A percentile compares a stretch with the other conserved stretches of the same genome.
Conservation (phyloP, 345 rosid genomes). For the Raphanus raphanistrum region DNA sequence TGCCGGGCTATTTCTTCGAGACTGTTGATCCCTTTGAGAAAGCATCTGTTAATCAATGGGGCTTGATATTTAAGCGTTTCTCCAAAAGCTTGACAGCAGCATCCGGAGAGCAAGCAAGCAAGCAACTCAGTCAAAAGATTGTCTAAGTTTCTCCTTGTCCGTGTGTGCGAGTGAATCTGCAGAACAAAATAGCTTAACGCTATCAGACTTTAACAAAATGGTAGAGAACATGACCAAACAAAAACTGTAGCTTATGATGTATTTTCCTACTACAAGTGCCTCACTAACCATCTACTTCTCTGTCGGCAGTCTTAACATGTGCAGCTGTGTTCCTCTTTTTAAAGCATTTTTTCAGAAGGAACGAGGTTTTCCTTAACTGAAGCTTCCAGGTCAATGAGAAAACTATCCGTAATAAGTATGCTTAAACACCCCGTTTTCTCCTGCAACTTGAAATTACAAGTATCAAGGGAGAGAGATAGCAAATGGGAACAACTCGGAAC, state of each 20-base stretch:
- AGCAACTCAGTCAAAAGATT: conserved; percentile 61
- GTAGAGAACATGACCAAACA: conserved; percentile 25
- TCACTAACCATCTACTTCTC: conserved; percentile 50
- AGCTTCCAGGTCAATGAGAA: conserved; percentile 45
- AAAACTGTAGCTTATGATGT: background rate
- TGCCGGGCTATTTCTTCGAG: conserved; percentile 35
- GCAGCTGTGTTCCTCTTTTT: conserved; percentile 34
- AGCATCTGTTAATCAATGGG: conserved; percentile 52
- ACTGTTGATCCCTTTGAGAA: conserved; percentile 38
- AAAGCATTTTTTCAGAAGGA: conserved; percentile 28
- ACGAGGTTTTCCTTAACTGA: conserved; percentile 39
- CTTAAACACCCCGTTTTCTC: conserved; percentile 51
- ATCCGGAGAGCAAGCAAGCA: conserved; percentile 48
- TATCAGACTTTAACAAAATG: conserved; percentile 10
- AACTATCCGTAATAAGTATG: conserved; percentile 39
- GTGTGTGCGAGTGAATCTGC: conserved; percentile 47
- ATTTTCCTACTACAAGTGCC: conserved; percentile 15
- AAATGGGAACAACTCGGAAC: conserved; percentile 11
- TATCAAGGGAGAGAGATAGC: conserved; percentile 5
- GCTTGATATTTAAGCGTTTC: conserved; percentile 59
- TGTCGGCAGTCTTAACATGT: conserved; percentile 38
- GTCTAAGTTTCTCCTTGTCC: conserved; percentile 41
- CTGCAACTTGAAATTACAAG: conserved; percentile 31
- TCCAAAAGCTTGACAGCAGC: conserved; percentile 51
- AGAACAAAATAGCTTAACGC: conserved; percentile 11